Percentiles rank a stretch among this genome's conserved stretches.
These are phyloP conservation scores for Flaveria robusta DNA, from an alignment of 129 eudicot genomes.

Conservation along the genomic window DNA sequence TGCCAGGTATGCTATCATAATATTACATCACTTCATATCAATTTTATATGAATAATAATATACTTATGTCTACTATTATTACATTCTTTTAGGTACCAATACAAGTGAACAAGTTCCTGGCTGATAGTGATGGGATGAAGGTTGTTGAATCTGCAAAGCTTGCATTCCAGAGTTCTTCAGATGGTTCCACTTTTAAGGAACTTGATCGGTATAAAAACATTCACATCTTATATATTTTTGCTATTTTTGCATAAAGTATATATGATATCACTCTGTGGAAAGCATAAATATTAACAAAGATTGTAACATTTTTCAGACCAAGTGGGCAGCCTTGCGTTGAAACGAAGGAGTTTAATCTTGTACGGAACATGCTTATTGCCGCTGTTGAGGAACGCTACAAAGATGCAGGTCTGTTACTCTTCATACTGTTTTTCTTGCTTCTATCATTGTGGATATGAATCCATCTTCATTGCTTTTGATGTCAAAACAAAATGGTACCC, in stretches of 20 bases:
- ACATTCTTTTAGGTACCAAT: slow-evolving; percentile 69
- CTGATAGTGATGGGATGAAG: slow-evolving; percentile 77
- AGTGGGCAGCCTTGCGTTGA: slow-evolving; percentile 72
- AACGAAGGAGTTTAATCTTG: slow-evolving; percentile 75
- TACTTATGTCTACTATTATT: not conserved
- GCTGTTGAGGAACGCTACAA: slow-evolving; percentile 86
- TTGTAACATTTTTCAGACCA: slow-evolving; percentile 53
- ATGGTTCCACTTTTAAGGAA: slow-evolving; percentile 54
- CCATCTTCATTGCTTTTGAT: slow-evolving; percentile 4
- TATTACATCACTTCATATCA: not conserved
- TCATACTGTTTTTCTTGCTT: not conserved
- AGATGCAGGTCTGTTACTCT: slow-evolving; percentile 69
- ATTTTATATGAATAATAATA: not conserved
- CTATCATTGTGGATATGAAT: not conserved
- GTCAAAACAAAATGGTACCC: not conserved
- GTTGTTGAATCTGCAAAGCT: slow-evolving; percentile 67
- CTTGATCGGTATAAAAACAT: slow-evolving; percentile 63
- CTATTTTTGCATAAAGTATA: not conserved
- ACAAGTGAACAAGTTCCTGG: slow-evolving; percentile 82
- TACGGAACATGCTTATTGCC: slow-evolving; percentile 85
- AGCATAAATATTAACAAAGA: slow-evolving; percentile 21
- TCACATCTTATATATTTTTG: slow-evolving; percentile 11
- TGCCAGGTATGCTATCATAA: slow-evolving; percentile 67
- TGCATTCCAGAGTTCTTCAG: slow-evolving; percentile 45
- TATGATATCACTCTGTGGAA: slow-evolving; percentile 10